phyloP scores from a whole-genome alignment of 768 basidiomycete species.

The Panus rudis region DNA sequence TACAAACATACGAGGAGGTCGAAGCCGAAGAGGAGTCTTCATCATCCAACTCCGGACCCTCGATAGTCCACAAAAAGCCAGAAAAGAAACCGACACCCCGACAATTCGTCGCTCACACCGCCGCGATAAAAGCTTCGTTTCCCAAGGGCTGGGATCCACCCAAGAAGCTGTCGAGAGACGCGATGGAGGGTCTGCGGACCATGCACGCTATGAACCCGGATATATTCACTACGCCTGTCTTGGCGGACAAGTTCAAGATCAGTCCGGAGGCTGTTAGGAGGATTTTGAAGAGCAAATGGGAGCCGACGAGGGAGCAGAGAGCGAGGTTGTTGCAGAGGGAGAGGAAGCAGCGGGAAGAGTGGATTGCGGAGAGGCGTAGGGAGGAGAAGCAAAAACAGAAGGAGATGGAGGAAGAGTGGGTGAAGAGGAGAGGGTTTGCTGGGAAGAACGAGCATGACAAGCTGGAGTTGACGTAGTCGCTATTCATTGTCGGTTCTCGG shows the following conservation, averaged over 20 bases:
- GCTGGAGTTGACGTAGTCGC: neutral
- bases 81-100: constrained; percentile 18
- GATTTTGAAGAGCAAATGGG: constrained; percentile 40
- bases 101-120: constrained; percentile 23
- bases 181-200: constrained; percentile 42
- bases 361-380: constrained; percentile 3
- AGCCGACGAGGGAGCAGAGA: constrained; percentile 27
- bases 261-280: constrained; percentile 45
- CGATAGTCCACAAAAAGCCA: constrained; percentile 6
- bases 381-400: constrained; percentile 7
- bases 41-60: constrained; percentile 6
- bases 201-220: constrained; percentile 38
- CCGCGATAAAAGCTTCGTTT: constrained; percentile 26
- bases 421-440: neutral
- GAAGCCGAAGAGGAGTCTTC: constrained; percentile 3
- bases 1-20: constrained; percentile 5
- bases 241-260: constrained; percentile 42
- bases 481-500: no score
- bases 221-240: constrained; percentile 32
- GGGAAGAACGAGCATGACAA: neutral
- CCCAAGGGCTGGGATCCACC: constrained; percentile 44
- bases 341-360: constrained; percentile 10
- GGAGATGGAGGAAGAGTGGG: constrained; percentile 2
- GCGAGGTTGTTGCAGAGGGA: constrained; percentile 24
- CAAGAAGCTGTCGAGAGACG: constrained; percentile 43